Evolutionary conservation across 1,284 basidiomycete genomes (phyloP).

Genomic region (Coriolopsis trogii): DNA sequence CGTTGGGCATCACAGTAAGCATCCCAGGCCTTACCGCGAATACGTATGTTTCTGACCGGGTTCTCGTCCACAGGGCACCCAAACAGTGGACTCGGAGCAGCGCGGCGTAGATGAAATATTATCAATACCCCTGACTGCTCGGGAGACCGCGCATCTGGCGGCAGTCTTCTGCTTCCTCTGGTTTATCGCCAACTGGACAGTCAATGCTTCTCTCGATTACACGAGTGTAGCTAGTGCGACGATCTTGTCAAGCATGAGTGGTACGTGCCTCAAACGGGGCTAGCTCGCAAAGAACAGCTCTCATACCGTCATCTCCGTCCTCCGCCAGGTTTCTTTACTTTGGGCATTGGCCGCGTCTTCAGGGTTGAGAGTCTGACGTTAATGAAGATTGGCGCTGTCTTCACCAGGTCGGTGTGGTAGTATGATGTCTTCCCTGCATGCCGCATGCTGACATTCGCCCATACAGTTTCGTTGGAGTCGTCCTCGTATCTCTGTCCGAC

Average conservation of each 20-base stretch:
- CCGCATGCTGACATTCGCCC: background rate
- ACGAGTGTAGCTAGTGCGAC: slow-evolving; percentile 93
- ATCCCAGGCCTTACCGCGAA: background rate
- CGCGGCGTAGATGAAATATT: slow-evolving; percentile 24
- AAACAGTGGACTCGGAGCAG: slow-evolving; percentile 16
- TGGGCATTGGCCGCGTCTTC: slow-evolving; percentile 84
- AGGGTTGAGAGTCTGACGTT: slow-evolving; percentile 81
- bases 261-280: slow-evolving; percentile 47
- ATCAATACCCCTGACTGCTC: slow-evolving; percentile 56
- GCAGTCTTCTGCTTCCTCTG: slow-evolving; percentile 81
- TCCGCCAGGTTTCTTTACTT: slow-evolving; percentile 87
- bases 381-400: slow-evolving; percentile 81
- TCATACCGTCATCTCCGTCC: background rate
- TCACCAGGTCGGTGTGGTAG: slow-evolving; percentile 66
- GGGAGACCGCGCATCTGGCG: slow-evolving; percentile 79
- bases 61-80: background rate
- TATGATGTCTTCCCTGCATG: background rate
- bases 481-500: slow-evolving; percentile 86
- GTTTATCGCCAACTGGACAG: slow-evolving; percentile 91
- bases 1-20: slow-evolving; percentile 22
- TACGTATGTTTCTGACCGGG: background rate
- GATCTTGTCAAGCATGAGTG: slow-evolving; percentile 86
- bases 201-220: slow-evolving; percentile 81
- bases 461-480: slow-evolving; percentile 80
- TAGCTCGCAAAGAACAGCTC: background rate